Conservation (phyloP, 257 asterid species). For the Parsonsia alboflavescens region DNA sequence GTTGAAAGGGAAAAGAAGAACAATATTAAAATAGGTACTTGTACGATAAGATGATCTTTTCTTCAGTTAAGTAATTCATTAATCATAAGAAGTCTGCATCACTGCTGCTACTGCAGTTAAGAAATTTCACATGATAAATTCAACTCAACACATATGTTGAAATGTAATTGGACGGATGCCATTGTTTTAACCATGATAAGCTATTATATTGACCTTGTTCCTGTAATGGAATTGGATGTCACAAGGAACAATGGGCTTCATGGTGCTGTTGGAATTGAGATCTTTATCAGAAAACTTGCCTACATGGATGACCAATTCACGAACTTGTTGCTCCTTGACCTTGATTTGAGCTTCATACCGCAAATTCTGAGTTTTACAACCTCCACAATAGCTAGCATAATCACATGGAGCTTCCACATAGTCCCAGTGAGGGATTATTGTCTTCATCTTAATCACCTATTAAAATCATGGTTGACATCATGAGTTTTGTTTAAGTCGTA, state of each 20-base stretch:
- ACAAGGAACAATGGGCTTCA: constrained; percentile 91
- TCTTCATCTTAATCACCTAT: constrained; percentile 80
- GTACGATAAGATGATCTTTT: neutral
- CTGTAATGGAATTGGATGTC: constrained; percentile 81
- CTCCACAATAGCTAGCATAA: constrained; percentile 85
- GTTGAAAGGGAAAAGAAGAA: neutral
- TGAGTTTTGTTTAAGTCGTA: neutral
- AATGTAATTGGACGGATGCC: constrained; percentile 10
- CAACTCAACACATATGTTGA: neutral
- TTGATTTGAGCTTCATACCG: constrained; percentile 74
- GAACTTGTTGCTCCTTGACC: constrained; percentile 86
- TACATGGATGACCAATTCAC: constrained; percentile 64
- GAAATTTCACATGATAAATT: neutral
- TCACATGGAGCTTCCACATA: constrained; percentile 87
- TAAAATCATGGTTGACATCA: constrained; percentile 13
- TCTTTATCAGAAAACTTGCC: constrained; percentile 62
- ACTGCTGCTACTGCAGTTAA: neutral
- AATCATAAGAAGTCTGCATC: neutral
- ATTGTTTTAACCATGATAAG: neutral
- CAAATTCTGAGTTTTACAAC: constrained; percentile 88
- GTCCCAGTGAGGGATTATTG: constrained; percentile 67
- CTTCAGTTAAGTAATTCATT: neutral
- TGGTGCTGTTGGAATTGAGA: constrained; percentile 40
- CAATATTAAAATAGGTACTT: neutral
- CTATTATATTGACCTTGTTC: constrained; percentile 59